Base-by-base conservation (phyloP, 768 basidiomycete genomes). In the Termitomyces sp. region DNA sequence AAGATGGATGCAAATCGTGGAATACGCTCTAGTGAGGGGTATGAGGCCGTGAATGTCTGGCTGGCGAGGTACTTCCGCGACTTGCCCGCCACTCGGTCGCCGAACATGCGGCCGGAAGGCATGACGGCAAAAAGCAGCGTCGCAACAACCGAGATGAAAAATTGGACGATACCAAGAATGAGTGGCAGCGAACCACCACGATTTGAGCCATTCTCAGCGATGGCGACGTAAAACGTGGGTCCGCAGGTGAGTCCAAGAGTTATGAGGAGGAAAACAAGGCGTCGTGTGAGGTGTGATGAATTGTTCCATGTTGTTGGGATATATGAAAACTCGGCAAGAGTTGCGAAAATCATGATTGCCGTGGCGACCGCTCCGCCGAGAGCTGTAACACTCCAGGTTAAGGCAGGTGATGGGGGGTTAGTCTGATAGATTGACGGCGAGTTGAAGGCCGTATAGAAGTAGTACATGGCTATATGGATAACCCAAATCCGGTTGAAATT, bases 401-500 rank as follows among this genome's bases (percentile, higher is more conserved):
- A 83, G 13, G 97, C 90, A 12, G 87, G 82, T 4, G 88, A 82
- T 13, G 79, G 74, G 20, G 78, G 78, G 31, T 76, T 75, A 57
- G 81, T 73, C 30, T 80, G 79, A 69, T 98, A 99, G 66, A 98
- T 78, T 37, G 82, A 85, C 1, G 93, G 93, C 16, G 95, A 89
- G 74, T 98, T 98, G 78, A 82, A 97, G 41, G 96, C 81, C 20
- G 95, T 98, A 77, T 97, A 98, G 76, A 88, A 98, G 84, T 89
- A 98, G 80, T 89, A 98, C 70, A 98, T 74, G 34, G 95, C 85
- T 59, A 99, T 79, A 75, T 98, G 97, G 62, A 96, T 89, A 73
- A 98, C 94, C 95, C 97, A 99, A 66, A 99, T 93, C 49, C 96
- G 92, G 77, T 98, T 98, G 80, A 99, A 99, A 81, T 99, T 98